Conservation (phyloP, 495 filamentous ascomycete genomes). For the Aspergillus conjunctus region DNA sequence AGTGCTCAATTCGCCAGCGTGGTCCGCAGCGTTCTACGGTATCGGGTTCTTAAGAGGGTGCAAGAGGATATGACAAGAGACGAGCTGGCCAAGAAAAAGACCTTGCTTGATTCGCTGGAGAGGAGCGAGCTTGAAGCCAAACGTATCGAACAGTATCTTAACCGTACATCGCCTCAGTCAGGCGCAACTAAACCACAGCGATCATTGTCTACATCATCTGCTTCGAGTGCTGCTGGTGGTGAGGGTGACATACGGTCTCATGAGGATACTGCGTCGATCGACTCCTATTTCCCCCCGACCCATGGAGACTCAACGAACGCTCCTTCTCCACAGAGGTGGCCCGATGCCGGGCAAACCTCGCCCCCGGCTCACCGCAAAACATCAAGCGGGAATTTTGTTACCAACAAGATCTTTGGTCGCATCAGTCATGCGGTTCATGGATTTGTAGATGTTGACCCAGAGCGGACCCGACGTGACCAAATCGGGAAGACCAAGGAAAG, state of each 20-base stretch:
- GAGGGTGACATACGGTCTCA: constrained; percentile 41
- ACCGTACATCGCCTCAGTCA: constrained; percentile 56
- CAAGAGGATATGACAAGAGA: constrained; percentile 97
- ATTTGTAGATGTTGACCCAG: constrained; percentile 93
- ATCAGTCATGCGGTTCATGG: constrained; percentile 94
- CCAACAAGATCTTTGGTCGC: constrained; percentile 91
- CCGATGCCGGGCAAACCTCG: constrained; percentile 32
- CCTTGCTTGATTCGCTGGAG: constrained; percentile 79
- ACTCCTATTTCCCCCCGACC: constrained; percentile 92
- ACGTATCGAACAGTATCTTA: constrained; percentile 89
- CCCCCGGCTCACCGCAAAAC: constrained; percentile 66
- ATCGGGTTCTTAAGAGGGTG: constrained; percentile 86
- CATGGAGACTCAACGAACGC: constrained; percentile 73
- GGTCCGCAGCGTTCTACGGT: constrained; percentile 83
- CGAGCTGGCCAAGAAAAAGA: constrained; percentile 79
- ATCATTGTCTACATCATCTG: constrained; percentile 62
- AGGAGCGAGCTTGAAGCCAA: constrained; percentile 87
- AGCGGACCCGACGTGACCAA: constrained; percentile 85
- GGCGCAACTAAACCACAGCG: constrained; percentile 57
- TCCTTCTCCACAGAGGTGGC: constrained; percentile 47
- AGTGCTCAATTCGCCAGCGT: constrained; percentile 96
- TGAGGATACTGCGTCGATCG: constrained; percentile 79
- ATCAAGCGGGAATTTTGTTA: constrained; percentile 75
- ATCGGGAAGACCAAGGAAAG: constrained; percentile 92
- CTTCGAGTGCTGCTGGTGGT: constrained; percentile 49